Percentiles rank a stretch among this genome's conserved stretches.
Conservation (phyloP, 179 eudicot species). For the Actinidia arguta region DNA sequence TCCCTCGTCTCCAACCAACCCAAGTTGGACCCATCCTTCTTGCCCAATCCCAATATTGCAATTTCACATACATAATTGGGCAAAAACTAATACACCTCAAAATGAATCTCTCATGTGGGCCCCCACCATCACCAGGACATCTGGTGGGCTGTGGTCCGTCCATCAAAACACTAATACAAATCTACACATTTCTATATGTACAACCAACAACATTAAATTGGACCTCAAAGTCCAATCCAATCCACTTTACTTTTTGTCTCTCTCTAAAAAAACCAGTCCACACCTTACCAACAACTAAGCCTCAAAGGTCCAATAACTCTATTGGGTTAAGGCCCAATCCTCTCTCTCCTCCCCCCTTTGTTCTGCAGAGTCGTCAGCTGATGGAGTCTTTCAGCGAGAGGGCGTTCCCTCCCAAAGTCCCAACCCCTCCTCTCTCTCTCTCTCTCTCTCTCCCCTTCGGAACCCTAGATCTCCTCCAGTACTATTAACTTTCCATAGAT, state of each 20-base stretch:
- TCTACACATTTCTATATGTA: neutral
- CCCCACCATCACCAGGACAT: constrained; percentile 8
- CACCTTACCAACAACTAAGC: constrained; percentile 13
- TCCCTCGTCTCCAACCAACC: too few relatives aligned
- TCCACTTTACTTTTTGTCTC: constrained; percentile 31
- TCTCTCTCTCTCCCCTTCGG: neutral
- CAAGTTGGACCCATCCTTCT: neutral
- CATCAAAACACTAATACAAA: neutral
- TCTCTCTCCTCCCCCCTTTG: constrained; percentile 37
- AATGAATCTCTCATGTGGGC: constrained; percentile 11
- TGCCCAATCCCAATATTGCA: constrained; percentile 14
- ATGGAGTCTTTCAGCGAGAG: too few relatives aligned
- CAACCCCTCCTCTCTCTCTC: too few relatives aligned
- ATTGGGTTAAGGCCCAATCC: constrained; percentile 54
- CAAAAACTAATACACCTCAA: neutral
- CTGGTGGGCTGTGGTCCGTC: constrained; percentile 14
- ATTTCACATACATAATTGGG: constrained; percentile 12
- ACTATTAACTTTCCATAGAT: too few relatives aligned
- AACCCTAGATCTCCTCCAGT: constrained; percentile 54
- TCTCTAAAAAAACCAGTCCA: constrained; percentile 3
- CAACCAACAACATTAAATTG: constrained; percentile 25
- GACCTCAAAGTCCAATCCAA: constrained; percentile 68
- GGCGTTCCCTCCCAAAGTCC: too few relatives aligned
- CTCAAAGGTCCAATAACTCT: constrained; percentile 25
- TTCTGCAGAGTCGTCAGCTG: too few relatives aligned